These are phyloP conservation scores for Fusarium sp. DNA, from an alignment of 2,329 filamentous ascomycete genomes.

Conservation along the genomic window DNA sequence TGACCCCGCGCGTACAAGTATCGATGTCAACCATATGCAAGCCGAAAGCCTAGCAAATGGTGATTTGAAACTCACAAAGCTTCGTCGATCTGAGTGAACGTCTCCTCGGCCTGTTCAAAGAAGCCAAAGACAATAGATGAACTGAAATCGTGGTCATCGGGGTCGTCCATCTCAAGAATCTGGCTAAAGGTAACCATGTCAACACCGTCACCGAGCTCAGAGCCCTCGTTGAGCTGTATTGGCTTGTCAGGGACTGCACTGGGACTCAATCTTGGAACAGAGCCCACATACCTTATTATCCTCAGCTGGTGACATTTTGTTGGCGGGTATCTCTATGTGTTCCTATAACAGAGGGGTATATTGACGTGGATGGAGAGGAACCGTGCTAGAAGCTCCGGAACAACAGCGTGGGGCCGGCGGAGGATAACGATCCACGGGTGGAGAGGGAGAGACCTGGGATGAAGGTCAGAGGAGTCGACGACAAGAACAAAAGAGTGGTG, in stretches of 20 bases:
- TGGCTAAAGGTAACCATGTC: slow-evolving; percentile 88
- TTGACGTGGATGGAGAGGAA: slow-evolving; percentile 11
- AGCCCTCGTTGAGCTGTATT: slow-evolving; percentile 55
- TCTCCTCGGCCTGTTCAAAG: slow-evolving; percentile 89
- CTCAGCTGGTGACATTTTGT: slow-evolving; percentile 48
- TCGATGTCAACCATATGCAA: neutral
- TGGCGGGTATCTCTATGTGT: slow-evolving; percentile 25
- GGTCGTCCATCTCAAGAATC: slow-evolving; percentile 98
- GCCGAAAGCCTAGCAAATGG: neutral
- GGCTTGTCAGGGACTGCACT: slow-evolving; percentile 21
- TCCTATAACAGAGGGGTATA: slow-evolving; percentile 19
- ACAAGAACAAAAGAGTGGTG: slow-evolving; percentile 9
- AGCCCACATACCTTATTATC: slow-evolving; percentile 49
- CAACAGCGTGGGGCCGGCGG: slow-evolving; percentile 19
- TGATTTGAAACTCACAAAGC: slow-evolving; percentile 76
- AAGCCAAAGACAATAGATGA: slow-evolving; percentile 90
- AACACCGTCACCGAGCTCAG: slow-evolving; percentile 78
- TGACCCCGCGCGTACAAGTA: neutral
- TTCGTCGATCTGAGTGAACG: slow-evolving; percentile 85
- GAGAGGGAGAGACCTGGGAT: slow-evolving; percentile 19
- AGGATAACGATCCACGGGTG: slow-evolving; percentile 14
- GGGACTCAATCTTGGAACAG: neutral
- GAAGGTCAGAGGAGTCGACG: slow-evolving; percentile 21
- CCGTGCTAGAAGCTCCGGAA: slow-evolving; percentile 21
- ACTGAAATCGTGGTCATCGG: slow-evolving; percentile 88